phyloP scores from a whole-genome alignment of 2,329 filamentous ascomycete genomes.

The Raffaelea ambrosiae region DNA sequence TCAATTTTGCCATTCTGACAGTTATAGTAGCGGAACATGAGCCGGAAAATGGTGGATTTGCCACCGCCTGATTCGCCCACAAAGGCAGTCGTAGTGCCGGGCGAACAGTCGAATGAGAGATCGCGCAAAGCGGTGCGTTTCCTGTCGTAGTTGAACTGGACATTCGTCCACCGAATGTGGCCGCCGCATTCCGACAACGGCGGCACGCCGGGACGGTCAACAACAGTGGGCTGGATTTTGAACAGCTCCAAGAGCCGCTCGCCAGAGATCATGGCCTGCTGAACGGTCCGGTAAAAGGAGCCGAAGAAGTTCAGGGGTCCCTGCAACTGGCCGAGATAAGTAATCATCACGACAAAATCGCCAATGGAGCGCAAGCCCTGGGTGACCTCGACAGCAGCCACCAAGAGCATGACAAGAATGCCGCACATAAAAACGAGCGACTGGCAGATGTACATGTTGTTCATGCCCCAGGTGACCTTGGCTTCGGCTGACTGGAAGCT shows the following conservation, averaged over 20 bases:
- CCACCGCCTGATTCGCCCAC: slow-evolving; percentile 95
- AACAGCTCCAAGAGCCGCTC: slow-evolving; percentile 93
- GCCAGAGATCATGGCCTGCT: slow-evolving; percentile 94
- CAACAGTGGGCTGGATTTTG: slow-evolving; percentile 87
- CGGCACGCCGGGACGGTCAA: slow-evolving; percentile 61
- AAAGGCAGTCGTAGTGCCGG: slow-evolving; percentile 89
- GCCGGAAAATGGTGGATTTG: slow-evolving; percentile 91
- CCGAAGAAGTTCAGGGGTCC: slow-evolving; percentile 81
- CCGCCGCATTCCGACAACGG: slow-evolving; percentile 63
- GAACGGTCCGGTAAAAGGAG: slow-evolving; percentile 91
- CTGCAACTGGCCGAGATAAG: slow-evolving; percentile 73
- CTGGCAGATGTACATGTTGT: slow-evolving; percentile 73
- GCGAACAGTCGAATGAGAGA: slow-evolving; percentile 74
- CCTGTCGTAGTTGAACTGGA: slow-evolving; percentile 83
- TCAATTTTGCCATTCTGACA: slow-evolving; percentile 69
- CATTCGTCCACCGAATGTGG: slow-evolving; percentile 78
- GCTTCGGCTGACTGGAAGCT: slow-evolving; percentile 69
- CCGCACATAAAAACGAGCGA: slow-evolving; percentile 73
- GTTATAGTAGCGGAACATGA: slow-evolving; percentile 97
- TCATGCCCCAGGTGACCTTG: slow-evolving; percentile 66
- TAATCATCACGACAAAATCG: slow-evolving; percentile 64
- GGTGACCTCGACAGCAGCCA: slow-evolving; percentile 70
- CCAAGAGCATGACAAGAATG: slow-evolving; percentile 61
- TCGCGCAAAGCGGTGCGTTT: slow-evolving; percentile 79
- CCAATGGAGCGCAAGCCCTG: slow-evolving; percentile 57